These are phyloP conservation scores for Wickerhamomyces tratensis DNA, from an alignment of 805 yeast species.

Conservation along the genomic window DNA sequence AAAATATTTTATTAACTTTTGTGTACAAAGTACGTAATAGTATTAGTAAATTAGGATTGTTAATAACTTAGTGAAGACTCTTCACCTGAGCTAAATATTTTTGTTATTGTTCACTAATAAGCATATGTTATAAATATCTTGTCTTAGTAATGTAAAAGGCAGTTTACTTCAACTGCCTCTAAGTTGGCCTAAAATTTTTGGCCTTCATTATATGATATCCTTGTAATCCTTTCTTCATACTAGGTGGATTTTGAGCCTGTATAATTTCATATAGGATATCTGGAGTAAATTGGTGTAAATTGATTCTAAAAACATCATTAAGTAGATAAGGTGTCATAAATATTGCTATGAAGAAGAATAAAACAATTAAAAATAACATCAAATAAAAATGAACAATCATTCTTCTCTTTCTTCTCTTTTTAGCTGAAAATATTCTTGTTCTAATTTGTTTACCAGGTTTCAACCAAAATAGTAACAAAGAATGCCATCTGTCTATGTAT, in stretches of 20 bases:
- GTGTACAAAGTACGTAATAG: too few species aligned
- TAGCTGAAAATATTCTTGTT: conserved; percentile 33
- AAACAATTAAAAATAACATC: conserved; percentile 24
- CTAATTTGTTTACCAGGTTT: conserved; percentile 40
- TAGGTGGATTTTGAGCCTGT: conserved; percentile 30
- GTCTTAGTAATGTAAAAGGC: too few species aligned
- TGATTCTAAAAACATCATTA: conserved; percentile 24
- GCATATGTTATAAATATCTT: too few species aligned
- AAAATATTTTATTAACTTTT: too few species aligned
- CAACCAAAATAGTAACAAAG: conserved; percentile 51
- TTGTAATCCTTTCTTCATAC: conserved; percentile 10
- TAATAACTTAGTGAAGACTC: too few species aligned
- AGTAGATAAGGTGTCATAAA: conserved; percentile 31
- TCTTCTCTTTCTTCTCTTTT: conserved; percentile 30
- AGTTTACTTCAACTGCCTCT: too few species aligned
- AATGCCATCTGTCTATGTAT: conserved; percentile 47
- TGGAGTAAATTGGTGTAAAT: conserved; percentile 33
- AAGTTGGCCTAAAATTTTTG: neutral
- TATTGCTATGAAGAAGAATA: conserved; percentile 21
- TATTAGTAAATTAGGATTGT: too few species aligned
- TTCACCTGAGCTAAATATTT: too few species aligned
- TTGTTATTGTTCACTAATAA: too few species aligned
- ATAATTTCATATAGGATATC: conserved; percentile 19
- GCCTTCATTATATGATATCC: conserved; percentile 8
- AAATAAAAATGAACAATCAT: conserved; percentile 23